Conservation (phyloP, 352 stramenopile genomes). For the Phytopythium chamaehyphon region DNA sequence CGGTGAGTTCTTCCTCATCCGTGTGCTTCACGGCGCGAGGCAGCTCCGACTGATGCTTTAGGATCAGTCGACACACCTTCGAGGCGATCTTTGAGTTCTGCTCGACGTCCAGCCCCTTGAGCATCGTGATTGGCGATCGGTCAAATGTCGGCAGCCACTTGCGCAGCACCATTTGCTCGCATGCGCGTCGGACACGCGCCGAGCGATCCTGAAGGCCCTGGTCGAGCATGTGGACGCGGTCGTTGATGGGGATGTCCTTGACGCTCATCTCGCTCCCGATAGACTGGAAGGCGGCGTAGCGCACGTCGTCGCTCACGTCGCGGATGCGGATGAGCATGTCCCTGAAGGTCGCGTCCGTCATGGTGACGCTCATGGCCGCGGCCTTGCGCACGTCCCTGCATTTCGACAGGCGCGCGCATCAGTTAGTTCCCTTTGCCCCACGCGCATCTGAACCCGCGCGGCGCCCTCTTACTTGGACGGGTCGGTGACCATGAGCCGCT, state of each 20-base stretch:
- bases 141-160: constrained; percentile 60
- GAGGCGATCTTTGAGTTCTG: constrained; percentile 48
- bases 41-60: constrained; percentile 41
- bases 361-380: constrained; percentile 43
- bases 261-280: constrained; percentile 40
- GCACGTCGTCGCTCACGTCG: constrained; percentile 66
- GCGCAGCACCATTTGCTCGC: constrained; percentile 68
- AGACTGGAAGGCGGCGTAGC: constrained; percentile 49
- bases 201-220: constrained; percentile 72
- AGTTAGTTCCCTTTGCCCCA: too few relatives aligned
- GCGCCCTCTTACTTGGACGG: constrained; percentile 67
- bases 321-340: constrained; percentile 75
- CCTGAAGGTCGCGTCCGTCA: constrained; percentile 36
- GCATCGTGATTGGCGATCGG: constrained; percentile 44
- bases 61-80: constrained; percentile 41
- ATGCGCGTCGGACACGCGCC: constrained; percentile 38
- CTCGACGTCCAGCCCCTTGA: constrained; percentile 62
- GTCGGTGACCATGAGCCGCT: constrained; percentile 62
- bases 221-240: constrained; percentile 68
- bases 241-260: constrained; percentile 53
- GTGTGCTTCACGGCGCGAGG: constrained; percentile 21
- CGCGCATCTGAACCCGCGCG: too few relatives aligned
- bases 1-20: constrained; percentile 36
- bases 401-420: too few relatives aligned
- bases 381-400: constrained; percentile 65